These are phyloP conservation scores for Barnettozyma sp. DNA, from an alignment of 805 yeast species.

Conservation along the genomic window DNA sequence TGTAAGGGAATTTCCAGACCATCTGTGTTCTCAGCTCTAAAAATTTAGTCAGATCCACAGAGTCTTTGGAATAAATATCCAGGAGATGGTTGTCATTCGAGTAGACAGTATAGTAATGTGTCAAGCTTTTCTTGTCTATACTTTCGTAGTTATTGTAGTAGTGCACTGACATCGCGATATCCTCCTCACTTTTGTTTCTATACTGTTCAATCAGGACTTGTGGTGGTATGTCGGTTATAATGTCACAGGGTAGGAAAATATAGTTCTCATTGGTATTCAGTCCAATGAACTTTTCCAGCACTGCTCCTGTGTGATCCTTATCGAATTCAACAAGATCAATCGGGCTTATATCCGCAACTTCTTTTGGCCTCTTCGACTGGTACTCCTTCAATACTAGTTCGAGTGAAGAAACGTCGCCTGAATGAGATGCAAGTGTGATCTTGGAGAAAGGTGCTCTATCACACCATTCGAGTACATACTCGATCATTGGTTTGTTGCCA, in stretches of 20 bases:
- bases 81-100: slow-evolving; percentile 48
- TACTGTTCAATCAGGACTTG: slow-evolving; percentile 79
- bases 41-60: slow-evolving; percentile 64
- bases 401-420: slow-evolving; percentile 41
- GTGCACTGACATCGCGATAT: slow-evolving; percentile 69
- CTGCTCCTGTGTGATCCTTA: slow-evolving; percentile 55
- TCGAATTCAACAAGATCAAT: slow-evolving; percentile 39
- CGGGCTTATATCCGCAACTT: slow-evolving; percentile 25
- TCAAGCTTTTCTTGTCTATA: slow-evolving; percentile 70
- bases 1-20: slow-evolving; percentile 81
- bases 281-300: slow-evolving; percentile 44
- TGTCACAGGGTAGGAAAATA: slow-evolving; percentile 90
- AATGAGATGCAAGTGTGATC: slow-evolving; percentile 55
- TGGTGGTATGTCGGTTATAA: slow-evolving; percentile 88
- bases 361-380: slow-evolving; percentile 32
- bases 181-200: slow-evolving; percentile 59
- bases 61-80: slow-evolving; percentile 65
- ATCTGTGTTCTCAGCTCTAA: slow-evolving; percentile 77
- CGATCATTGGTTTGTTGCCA: slow-evolving; percentile 84
- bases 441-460: slow-evolving; percentile 72
- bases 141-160: slow-evolving; percentile 70
- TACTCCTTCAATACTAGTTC: slow-evolving; percentile 43
- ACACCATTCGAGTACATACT: slow-evolving; percentile 90
- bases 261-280: slow-evolving; percentile 41
- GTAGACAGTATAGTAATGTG: slow-evolving; percentile 61